Conservation (phyloP, 495 filamentous ascomycete species). For the Penicillium samsonianum region DNA sequence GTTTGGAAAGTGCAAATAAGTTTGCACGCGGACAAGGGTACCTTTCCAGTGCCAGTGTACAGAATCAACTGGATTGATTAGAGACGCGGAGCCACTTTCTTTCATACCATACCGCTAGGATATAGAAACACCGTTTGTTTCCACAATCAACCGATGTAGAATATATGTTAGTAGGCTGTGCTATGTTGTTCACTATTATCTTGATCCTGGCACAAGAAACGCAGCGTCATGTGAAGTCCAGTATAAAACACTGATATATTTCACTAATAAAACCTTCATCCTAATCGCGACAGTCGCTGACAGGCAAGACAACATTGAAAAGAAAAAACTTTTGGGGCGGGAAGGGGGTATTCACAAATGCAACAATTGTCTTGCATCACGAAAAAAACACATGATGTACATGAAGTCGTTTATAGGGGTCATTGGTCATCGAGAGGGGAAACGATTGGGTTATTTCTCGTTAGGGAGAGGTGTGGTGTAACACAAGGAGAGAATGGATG, state of each 20-base stretch:
- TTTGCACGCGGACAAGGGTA: background rate
- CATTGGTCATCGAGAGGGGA: slow-evolving; percentile 15
- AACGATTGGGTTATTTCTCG: slow-evolving; percentile 9
- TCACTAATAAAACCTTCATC: slow-evolving; percentile 4
- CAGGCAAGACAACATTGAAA: slow-evolving; percentile 10
- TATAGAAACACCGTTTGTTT: background rate
- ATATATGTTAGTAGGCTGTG: background rate
- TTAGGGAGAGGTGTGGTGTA: background rate
- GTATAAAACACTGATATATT: slow-evolving; percentile 2
- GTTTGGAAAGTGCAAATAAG: slow-evolving; percentile 19
- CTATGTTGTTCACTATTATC: background rate
- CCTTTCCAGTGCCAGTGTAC: background rate
- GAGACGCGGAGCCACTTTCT: background rate
- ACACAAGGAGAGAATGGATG: slow-evolving; percentile 1
- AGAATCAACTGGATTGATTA: background rate
- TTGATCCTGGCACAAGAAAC: background rate
- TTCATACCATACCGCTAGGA: background rate
- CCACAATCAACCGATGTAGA: background rate
- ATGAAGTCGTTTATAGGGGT: slow-evolving; percentile 30
- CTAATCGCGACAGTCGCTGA: slow-evolving; percentile 11
- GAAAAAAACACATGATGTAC: slow-evolving; percentile 35
- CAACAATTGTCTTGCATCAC: slow-evolving; percentile 22
- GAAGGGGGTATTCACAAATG: slow-evolving; percentile 42
- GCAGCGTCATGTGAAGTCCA: background rate
- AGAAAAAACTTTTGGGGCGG: slow-evolving; percentile 33